phyloP scores from a whole-genome alignment of 495 filamentous ascomycete genomes.

The Hyaloscypha hepaticicola region DNA sequence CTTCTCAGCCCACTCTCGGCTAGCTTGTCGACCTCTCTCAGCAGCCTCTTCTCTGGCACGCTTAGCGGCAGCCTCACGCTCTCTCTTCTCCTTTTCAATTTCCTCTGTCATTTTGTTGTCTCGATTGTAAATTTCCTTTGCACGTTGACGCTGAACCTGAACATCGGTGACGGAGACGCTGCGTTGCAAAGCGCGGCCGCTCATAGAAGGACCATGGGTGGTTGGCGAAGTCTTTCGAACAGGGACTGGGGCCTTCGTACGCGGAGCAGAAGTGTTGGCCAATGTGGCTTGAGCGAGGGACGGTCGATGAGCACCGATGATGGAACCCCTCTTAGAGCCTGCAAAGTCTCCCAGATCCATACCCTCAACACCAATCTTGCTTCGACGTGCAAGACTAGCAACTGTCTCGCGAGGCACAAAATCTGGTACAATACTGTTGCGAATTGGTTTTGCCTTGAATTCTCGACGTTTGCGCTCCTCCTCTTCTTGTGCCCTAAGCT shows the following conservation, averaged over 20 bases:
- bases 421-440: conserved; percentile 40
- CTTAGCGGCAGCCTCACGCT: conserved; percentile 56
- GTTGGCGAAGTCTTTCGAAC: conserved; percentile 37
- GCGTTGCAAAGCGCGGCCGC: conserved; percentile 38
- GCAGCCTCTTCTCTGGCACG: conserved; percentile 62
- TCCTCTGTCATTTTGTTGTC: conserved; percentile 49
- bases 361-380: conserved; percentile 31
- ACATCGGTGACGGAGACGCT: conserved; percentile 49
- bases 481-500: conserved; percentile 58
- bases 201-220: conserved; percentile 40
- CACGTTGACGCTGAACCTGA: conserved; percentile 51
- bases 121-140: conserved; percentile 60
- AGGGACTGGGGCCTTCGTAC: conserved; percentile 14
- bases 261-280: conserved; percentile 29
- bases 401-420: conserved; percentile 50
- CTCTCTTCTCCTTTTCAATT: conserved; percentile 50
- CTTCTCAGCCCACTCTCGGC: conserved; percentile 70
- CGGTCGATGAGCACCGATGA: conserved; percentile 23
- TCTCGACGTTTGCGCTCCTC: conserved; percentile 54
- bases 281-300: conserved; percentile 15
- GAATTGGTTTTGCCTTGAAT: conserved; percentile 65
- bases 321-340: conserved; percentile 25
- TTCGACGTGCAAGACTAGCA: conserved; percentile 53
- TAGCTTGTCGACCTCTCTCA: conserved; percentile 60
- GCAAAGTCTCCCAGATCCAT: conserved; percentile 8